Evolutionary conservation across 192 early-diverging fungal species (phyloP).

Genomic region (Coemansia umbellata): DNA sequence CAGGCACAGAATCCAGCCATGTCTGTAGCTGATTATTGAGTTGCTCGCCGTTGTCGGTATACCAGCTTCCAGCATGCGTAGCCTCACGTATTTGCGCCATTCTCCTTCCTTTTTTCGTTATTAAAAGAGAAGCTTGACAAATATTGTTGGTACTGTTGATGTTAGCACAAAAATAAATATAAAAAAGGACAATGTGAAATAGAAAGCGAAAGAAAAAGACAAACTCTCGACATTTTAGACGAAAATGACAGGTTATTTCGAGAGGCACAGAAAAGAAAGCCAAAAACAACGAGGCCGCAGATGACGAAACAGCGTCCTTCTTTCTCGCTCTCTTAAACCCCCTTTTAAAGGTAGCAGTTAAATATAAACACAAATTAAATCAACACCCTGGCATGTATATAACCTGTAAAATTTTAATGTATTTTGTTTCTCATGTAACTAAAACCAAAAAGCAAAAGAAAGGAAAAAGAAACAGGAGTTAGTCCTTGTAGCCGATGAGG

Average conservation of each 20-base stretch:
- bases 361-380: no score
- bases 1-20: conserved; percentile 36
- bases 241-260: no score
- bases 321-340: no score
- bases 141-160: neutral
- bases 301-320: no score
- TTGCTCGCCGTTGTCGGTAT: conserved; percentile 48
- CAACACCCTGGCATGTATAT: no score
- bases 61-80: conserved; percentile 72
- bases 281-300: no score
- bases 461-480: neutral
- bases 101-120: neutral
- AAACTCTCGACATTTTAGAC: no score
- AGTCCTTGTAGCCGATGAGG: conserved; percentile 49
- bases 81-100: conserved; percentile 41
- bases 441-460: neutral
- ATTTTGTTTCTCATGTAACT: neutral
- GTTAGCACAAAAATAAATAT: neutral
- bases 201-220: no score
- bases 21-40: conserved; percentile 23
- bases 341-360: no score
- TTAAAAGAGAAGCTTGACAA: neutral
- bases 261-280: no score
- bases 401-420: neutral
- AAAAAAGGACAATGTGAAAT: neutral